Percentiles rank a stretch among this genome's conserved stretches.
phyloP scores from a whole-genome alignment of 1,284 basidiomycete species.

The Ganoderma multipileum region DNA sequence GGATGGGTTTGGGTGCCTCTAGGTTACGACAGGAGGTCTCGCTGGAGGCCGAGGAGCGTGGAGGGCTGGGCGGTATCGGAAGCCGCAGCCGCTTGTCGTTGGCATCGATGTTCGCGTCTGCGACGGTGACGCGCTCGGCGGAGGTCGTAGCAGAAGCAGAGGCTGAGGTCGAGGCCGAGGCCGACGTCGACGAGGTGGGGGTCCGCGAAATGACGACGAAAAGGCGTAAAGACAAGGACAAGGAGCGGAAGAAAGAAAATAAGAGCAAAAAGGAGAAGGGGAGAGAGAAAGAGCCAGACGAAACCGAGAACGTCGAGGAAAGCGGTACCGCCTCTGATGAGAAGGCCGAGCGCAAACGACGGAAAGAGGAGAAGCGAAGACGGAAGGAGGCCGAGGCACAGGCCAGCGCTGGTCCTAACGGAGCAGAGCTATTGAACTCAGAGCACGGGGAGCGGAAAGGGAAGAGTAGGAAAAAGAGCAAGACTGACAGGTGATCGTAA shows the following conservation, averaged over 20 bases:
- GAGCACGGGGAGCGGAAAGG: conserved; percentile 20
- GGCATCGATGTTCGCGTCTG: conserved; percentile 30
- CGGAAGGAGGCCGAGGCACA: conserved; percentile 22
- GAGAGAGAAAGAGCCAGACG: conserved; percentile 16
- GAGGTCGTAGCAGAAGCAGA: conserved; percentile 6
- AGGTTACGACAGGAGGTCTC: conserved; percentile 21
- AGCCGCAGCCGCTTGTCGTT: conserved; percentile 25
- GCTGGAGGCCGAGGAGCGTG: conserved; percentile 15
- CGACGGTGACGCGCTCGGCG: conserved; percentile 18
- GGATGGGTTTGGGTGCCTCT: conserved; percentile 29
- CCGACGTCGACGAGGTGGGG: conserved; percentile 9
- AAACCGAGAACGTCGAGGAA: conserved; percentile 6
- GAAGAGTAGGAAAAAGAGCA: conserved; percentile 14
- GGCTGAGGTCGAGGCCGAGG: not conserved
- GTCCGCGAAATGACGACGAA: conserved; percentile 1
- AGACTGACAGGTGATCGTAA: not conserved
- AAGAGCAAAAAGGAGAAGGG: conserved; percentile 20
- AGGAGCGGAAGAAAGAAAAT: conserved; percentile 23
- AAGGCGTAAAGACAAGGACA: conserved; percentile 19
- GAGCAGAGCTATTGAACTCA: not conserved
- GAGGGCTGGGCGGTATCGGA: conserved; percentile 27
- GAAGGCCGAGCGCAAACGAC: conserved; percentile 27
- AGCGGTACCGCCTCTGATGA: conserved; percentile 1
- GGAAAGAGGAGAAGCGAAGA: conserved; percentile 28
- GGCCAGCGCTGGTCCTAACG: not conserved